Base-by-base conservation (phyloP, 2,329 filamentous ascomycete species). In the Cercospora berteroae region DNA sequence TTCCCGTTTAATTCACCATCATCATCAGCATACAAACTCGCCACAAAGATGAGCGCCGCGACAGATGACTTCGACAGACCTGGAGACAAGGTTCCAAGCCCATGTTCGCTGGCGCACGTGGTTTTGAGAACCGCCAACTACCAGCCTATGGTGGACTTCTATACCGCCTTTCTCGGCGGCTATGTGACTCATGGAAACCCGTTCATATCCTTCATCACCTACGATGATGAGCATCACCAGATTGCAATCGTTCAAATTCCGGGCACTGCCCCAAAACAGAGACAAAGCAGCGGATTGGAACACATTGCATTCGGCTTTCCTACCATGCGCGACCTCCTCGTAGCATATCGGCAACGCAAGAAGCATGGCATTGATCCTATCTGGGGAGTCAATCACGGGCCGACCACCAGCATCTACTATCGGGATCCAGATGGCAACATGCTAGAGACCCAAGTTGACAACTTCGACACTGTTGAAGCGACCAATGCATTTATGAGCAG, bases 401-500 rank as follows among this genome's bases (percentile, higher is more conserved):
- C 69, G 10, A 75, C 70, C 4, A 72, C 71, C 0, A 70, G 65
- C 2, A 69, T 75, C 12, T 75, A 75, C 57, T 75, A 74, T 50
- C 42, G 63, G 1, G 73, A 75, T 62, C 71, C 73, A 2, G 72
- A 75, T 29, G 72, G 72, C 4, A 74, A 72, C 39, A 62, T 64
- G 58, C 57, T 72, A 33, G 71, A 72, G 56, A 67, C 67, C 12
- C 71, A 72, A 60, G 72, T 71, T 29, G 71, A 74, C 33, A 73
- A 73, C 64, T 74, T 71, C 33, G 69, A 68, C 23, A 67, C 61
- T 16, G 25, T 52, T 1, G 73, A 76, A 23, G 82, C 82, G 36
- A 79, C 80, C 0, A 78, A 69, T 0, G 74, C 67, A 9, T 84
- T 78, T 68, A 82, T 86, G 81, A 57, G 13, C 23, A 65, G 71